Conservation (phyloP, 371 early-diverging fungal species). For the Sporodiniella umbellata region DNA sequence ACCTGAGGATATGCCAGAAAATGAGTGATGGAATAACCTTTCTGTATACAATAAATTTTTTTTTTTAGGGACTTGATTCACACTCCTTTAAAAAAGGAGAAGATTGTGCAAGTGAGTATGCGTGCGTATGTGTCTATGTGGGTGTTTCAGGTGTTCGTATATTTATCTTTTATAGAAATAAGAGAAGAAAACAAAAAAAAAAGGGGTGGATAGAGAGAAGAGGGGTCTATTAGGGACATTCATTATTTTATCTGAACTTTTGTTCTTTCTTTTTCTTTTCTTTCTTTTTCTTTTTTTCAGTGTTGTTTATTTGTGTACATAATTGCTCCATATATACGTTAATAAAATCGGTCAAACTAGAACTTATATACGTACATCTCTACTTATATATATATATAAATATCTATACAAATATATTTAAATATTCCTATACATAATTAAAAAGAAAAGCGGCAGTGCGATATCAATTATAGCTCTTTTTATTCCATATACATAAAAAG, state of each 20-base stretch:
- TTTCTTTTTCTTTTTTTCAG: slow-evolving; percentile 1
- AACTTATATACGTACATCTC: too few relatives aligned
- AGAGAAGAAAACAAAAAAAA: not conserved
- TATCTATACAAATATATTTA: too few relatives aligned
- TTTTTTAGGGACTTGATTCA: not conserved
- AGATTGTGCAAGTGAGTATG: not conserved
- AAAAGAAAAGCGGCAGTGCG: not conserved
- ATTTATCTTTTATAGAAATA: not conserved
- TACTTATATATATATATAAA: too few relatives aligned
- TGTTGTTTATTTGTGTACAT: not conserved
- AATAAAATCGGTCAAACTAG: not conserved
- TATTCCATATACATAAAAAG: not conserved
- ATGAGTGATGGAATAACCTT: slow-evolving; percentile 16
- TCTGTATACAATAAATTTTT: not conserved
- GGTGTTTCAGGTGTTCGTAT: not conserved
- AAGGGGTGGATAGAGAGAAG: not conserved
- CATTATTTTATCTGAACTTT: not conserved
- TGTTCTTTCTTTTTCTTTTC: slow-evolving; percentile 2
- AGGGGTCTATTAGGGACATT: too few relatives aligned
- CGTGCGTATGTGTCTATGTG: not conserved
- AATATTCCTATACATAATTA: too few relatives aligned
- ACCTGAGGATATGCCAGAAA: slow-evolving; percentile 38
- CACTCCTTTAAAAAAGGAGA: slow-evolving; percentile 6
- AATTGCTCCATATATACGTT: not conserved
- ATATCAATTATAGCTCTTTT: not conserved